phyloP scores from a whole-genome alignment of 352 stramenopile species.

The Globisporangium irregulare region DNA sequence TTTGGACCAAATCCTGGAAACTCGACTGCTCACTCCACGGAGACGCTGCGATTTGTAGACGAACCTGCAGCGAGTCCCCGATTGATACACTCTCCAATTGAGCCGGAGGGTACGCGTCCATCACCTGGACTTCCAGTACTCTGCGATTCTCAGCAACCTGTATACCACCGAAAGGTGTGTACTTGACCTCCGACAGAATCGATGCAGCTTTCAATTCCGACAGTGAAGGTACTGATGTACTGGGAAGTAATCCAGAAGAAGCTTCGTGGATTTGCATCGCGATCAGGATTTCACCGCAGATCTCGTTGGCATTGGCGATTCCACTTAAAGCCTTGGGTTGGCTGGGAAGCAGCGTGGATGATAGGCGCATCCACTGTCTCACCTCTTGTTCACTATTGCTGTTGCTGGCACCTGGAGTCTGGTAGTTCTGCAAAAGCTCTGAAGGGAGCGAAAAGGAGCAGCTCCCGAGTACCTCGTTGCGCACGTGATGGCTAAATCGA shows the following conservation, averaged over 20 bases:
- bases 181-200: slow-evolving; percentile 7
- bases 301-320: neutral
- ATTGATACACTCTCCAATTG: neutral
- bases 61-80: neutral
- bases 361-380: neutral
- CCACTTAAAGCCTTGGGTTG: neutral
- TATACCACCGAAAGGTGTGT: neutral
- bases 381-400: neutral
- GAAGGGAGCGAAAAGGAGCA: slow-evolving; percentile 7
- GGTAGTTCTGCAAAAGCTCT: neutral
- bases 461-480: slow-evolving; percentile 7
- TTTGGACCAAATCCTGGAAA: neutral
- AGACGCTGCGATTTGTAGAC: neutral
- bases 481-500: slow-evolving; percentile 15
- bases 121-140: slow-evolving; percentile 7
- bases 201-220: neutral
- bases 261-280: neutral
- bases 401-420: neutral
- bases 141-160: slow-evolving; percentile 4
- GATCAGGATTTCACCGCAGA: slow-evolving; percentile 2
- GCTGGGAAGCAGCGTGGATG: neutral
- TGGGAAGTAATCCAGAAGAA: neutral
- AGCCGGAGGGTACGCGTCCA: slow-evolving; percentile 8
- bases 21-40: slow-evolving; percentile 8
- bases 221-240: neutral